Conservation (phyloP, 2,329 filamentous ascomycete species). For the Colletotrichum sp. region DNA sequence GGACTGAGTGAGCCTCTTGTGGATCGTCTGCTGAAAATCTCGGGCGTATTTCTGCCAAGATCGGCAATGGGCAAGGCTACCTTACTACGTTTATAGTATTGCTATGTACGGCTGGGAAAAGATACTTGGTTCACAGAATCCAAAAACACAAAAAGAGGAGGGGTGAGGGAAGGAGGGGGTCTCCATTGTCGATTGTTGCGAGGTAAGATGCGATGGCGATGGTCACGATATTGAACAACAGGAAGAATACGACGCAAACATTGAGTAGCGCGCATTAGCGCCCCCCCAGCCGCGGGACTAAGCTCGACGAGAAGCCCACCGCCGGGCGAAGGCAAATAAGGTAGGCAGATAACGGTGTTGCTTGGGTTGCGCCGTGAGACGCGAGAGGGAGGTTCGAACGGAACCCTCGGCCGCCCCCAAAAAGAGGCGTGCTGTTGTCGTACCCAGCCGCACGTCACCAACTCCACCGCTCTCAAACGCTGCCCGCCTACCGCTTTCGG, state of each 20-base stretch:
- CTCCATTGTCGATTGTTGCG: neutral
- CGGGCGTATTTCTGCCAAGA: neutral
- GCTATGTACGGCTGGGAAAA: neutral
- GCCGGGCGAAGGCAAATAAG: neutral
- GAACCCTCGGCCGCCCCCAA: neutral
- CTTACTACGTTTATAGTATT: neutral
- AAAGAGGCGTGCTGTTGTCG: neutral
- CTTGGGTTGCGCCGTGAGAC: neutral
- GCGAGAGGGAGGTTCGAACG: neutral
- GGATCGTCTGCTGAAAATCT: neutral
- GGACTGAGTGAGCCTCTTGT: neutral
- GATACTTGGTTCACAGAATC: neutral
- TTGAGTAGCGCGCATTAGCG: conserved; percentile 4
- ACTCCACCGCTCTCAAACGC: conserved; percentile 12
- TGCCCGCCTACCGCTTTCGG: conserved; percentile 9
- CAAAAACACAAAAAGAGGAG: neutral
- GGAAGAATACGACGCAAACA: neutral
- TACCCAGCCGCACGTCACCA: neutral
- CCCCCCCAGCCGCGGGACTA: neutral
- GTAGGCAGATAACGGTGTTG: neutral
- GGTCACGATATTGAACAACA: neutral
- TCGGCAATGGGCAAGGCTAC: neutral
- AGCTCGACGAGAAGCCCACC: neutral
- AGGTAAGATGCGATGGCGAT: neutral
- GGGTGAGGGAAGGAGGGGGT: neutral